These are phyloP conservation scores for Hypoxylon perforatum DNA, from an alignment of 495 filamentous ascomycete genomes.

Conservation along the genomic window DNA sequence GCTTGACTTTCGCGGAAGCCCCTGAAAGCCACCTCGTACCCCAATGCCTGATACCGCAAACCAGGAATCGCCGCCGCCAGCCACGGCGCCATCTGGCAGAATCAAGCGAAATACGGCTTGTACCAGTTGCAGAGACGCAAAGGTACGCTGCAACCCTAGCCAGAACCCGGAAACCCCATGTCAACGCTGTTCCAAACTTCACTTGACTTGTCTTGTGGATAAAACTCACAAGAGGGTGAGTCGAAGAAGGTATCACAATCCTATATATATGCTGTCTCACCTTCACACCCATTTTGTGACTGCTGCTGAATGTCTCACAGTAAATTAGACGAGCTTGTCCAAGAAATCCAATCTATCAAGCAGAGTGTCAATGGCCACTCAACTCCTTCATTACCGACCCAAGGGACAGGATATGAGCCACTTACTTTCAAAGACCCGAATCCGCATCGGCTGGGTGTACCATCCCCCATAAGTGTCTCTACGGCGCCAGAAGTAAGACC, in stretches of 20 bases:
- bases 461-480: slow-evolving; percentile 38
- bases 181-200: slow-evolving; percentile 56
- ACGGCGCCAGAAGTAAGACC: slow-evolving; percentile 25
- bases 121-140: slow-evolving; percentile 56
- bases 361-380: slow-evolving; percentile 50
- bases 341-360: slow-evolving; percentile 58
- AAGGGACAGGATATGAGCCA: slow-evolving; percentile 15
- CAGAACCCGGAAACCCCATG: slow-evolving; percentile 52
- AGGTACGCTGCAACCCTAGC: slow-evolving; percentile 57
- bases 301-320: slow-evolving; percentile 33
- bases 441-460: slow-evolving; percentile 32
- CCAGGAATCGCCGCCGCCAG: slow-evolving; percentile 36
- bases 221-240: slow-evolving; percentile 58
- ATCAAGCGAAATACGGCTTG: slow-evolving; percentile 58
- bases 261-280: background rate
- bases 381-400: slow-evolving; percentile 17
- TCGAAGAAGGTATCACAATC: slow-evolving; percentile 48
- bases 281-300: background rate
- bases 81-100: slow-evolving; percentile 27
- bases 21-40: background rate
- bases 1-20: slow-evolving; percentile 7
- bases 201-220: slow-evolving; percentile 57
- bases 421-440: slow-evolving; percentile 30
- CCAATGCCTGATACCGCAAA: slow-evolving; percentile 41
- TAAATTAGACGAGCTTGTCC: slow-evolving; percentile 58